Base-by-base conservation (phyloP, 2,329 filamentous ascomycete species). In the Metarhizium brunneum region DNA sequence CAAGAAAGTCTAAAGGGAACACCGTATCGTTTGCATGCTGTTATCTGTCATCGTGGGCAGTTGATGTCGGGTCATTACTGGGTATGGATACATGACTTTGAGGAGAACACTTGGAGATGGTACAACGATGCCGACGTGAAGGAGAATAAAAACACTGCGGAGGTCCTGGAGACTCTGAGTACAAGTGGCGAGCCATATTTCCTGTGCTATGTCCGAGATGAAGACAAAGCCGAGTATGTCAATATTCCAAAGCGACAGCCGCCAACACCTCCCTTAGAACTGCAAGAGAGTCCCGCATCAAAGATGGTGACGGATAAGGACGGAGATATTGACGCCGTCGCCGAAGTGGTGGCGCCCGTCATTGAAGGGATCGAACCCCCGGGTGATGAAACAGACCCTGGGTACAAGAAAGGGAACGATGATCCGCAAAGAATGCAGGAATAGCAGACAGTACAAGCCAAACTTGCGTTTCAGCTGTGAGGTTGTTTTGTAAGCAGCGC, bases 51-150 rank as follows among this genome's bases (percentile, higher is more conserved):
- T 68, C 85, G 87, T 20, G 89, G 89, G 36, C 76, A 78, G 62
- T 79, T 86, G 45, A 80, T 78, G 48, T 86, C 86, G 49, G 94
- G 94, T 0, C 94, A 99, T 70, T 99, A 97, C 73, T 96, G 90
- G 86, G 90, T 96, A 48, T 96, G 92, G 80, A 95, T 99, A 60
- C 88, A 85, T 65, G 94, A 97, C 72, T 95, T 95, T 69, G 81
- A 86, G 60, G 81, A 83, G 50, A 81, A 83, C 47, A 76, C 92
- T 20, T 99, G 94, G 92, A 86, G 91, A 56, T 90, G 89, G 65
- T 99, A 96, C 76, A 99, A 99, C 67, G 94, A 99, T 65, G 86
- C 87, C 54, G 80, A 79, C 16, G 91, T 99, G 29, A 85, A 82
- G 2, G 83, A 88, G 60, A 76, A 80, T 57, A 80, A 84, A 30